phyloP scores from a whole-genome alignment of 148 eudicot species.

The Rhododendron molle region DNA sequence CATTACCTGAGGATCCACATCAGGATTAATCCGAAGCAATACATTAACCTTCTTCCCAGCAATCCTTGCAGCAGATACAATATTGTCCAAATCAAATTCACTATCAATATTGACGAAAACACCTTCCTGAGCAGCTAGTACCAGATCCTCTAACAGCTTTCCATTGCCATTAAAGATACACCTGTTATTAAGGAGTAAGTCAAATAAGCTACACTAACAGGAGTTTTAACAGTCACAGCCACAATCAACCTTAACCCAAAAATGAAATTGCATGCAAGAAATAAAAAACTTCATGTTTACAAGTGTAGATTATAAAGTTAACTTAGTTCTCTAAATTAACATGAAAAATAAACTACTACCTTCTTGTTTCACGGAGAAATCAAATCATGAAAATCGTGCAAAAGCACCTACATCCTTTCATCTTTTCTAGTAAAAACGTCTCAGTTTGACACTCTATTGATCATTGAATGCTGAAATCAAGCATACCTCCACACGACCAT shows the following conservation, averaged over 20 bases:
- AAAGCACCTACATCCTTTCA: neutral
- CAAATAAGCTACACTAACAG: neutral
- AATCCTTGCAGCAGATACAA: constrained; percentile 85
- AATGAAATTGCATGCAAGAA: neutral
- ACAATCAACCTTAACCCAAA: neutral
- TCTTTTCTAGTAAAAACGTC: neutral
- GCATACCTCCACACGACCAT: neutral
- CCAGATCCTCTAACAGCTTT: constrained; percentile 76
- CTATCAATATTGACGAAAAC: constrained; percentile 89
- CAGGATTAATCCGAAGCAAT: constrained; percentile 92
- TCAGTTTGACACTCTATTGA: neutral
- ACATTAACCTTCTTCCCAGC: constrained; percentile 86
- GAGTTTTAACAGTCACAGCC: neutral
- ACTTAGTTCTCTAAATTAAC: neutral
- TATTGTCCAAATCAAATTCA: constrained; percentile 88
- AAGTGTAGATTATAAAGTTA: neutral
- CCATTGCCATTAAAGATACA: constrained; percentile 95
- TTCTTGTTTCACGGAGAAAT: neutral
- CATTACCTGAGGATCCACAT: constrained; percentile 94
- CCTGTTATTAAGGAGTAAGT: constrained; percentile 25
- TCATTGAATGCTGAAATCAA: neutral
- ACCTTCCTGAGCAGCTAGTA: constrained; percentile 80
- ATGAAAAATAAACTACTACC: neutral
- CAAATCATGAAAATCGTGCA: neutral
- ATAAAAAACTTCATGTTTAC: neutral